Base-by-base conservation (phyloP, 2,329 filamentous ascomycete genomes). In the Phialocephala subalpina region DNA sequence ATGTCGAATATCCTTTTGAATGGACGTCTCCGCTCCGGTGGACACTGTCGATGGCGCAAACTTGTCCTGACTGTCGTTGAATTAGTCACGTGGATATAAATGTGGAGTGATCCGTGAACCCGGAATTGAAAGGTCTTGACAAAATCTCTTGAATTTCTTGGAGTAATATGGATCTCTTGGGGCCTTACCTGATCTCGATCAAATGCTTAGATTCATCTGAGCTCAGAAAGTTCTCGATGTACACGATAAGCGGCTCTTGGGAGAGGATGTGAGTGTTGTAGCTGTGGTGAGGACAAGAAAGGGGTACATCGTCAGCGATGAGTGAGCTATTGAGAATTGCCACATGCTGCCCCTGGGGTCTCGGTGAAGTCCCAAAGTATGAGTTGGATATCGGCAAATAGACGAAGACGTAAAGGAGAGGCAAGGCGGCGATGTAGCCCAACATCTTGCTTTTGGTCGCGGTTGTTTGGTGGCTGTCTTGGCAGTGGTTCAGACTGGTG, bases 21-120 rank as follows among this genome's bases (percentile, higher is more conserved):
- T 74, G 6, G 75, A 78, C 71, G 85, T 82, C 49, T 78, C 77
- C 42, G 78, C 76, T 42, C 81, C 80, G 67, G 83, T 82, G 77
- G 83, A 85, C 58, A 88, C 78, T 6, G 86, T 87, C 0, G 84
- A 86, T 27, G 83, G 81, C 7, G 78, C 77, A 75, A 86, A 89
- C 68, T 83, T 83, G 22, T 78, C 77, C 64, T 81, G 74, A 62
- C 82, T 83, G 60, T 4, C 53, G 58, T 35, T 3, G n/a, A 47
- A 36, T 70, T 33, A 69, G 60, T 64, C 65, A 63, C 57, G 58
- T 70, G 63, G 49, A 40, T 63, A 55, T 12, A 29, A 29, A 3
- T 20, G 40, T n/a, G n/a, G n/a, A n/a, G n/a, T n/a, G 25, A 18
- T 9, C 45, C 42, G 42, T 27, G 11, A 36, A 2, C 18, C 25